Evolutionary conservation across 768 basidiomycete species (phyloP).

Genomic region (Amanita rubescens): DNA sequence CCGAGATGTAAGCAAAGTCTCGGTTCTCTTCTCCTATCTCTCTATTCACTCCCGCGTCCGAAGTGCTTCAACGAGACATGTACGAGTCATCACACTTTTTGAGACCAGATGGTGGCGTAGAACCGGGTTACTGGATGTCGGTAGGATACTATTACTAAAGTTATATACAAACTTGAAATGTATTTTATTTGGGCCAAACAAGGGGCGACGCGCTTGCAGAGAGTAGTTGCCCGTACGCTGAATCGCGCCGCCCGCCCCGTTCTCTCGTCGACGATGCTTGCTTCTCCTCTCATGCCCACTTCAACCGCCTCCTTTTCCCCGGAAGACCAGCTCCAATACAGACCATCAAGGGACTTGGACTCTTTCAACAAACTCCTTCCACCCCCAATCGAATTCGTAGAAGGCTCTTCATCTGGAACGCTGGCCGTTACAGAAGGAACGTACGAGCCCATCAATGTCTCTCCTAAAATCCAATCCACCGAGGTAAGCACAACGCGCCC

Average conservation of each 20-base stretch:
- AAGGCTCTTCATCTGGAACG: constrained; percentile 75
- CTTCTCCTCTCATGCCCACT: constrained; percentile 51
- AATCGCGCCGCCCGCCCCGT: background rate
- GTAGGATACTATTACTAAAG: background rate
- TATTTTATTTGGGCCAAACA: background rate
- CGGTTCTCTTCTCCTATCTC: too few relatives aligned
- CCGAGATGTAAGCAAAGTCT: background rate
- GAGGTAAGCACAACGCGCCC: constrained; percentile 34
- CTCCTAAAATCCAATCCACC: constrained; percentile 42
- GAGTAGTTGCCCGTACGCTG: background rate
- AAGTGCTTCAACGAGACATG: background rate
- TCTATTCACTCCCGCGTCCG: background rate
- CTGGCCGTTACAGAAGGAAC: constrained; percentile 66
- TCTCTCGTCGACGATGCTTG: constrained; percentile 46
- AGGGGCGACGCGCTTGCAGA: background rate
- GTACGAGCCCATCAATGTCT: constrained; percentile 75
- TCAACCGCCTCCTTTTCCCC: constrained; percentile 37
- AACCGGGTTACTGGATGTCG: too few relatives aligned
- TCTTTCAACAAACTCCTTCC: constrained; percentile 73
- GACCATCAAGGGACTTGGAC: constrained; percentile 65
- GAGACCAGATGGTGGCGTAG: too few relatives aligned
- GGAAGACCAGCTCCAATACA: constrained; percentile 49
- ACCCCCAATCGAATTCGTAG: constrained; percentile 76
- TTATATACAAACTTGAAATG: too few relatives aligned
- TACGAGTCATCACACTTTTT: too few relatives aligned